Conservation (phyloP, 352 stramenopile genomes). For the Phytophthora tentaculata region DNA sequence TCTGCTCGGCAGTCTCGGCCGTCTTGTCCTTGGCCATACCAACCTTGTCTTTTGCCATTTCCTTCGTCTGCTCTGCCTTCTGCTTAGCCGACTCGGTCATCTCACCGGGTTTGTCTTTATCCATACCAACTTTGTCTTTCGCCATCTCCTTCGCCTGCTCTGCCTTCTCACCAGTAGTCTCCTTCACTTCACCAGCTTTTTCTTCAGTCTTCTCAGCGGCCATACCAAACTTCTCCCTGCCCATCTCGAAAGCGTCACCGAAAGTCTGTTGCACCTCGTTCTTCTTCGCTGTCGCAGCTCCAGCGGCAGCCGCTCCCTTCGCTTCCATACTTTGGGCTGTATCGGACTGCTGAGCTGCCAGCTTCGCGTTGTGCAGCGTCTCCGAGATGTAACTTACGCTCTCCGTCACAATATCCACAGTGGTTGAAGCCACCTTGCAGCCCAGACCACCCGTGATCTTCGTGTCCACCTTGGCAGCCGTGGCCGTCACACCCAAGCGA, state of each 20-base stretch:
- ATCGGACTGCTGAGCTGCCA: conserved; percentile 52
- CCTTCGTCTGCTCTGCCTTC: conserved; percentile 12
- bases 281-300: conserved; percentile 32
- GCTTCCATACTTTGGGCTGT: conserved; percentile 48
- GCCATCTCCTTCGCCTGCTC: conserved; percentile 3
- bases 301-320: conserved; percentile 34
- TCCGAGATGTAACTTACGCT: conserved; percentile 74
- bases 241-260: conserved; percentile 30
- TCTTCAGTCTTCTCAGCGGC: conserved; percentile 29
- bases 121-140: conserved; percentile 21
- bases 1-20: conserved; percentile 16
- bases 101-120: conserved; percentile 28
- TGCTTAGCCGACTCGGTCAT: conserved; percentile 11
- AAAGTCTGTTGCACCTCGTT: conserved; percentile 37
- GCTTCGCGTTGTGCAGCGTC: conserved; percentile 64
- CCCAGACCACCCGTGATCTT: conserved; percentile 73
- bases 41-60: conserved; percentile 33
- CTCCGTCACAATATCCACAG: conserved; percentile 66
- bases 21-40: conserved; percentile 22
- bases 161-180: conserved; percentile 21
- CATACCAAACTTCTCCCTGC: conserved; percentile 37
- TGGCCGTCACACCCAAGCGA: conserved; percentile 61
- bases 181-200: conserved; percentile 19
- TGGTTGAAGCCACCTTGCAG: conserved; percentile 54
- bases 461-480: conserved; percentile 58